These are phyloP conservation scores for Nicotiana knightiana DNA, from an alignment of 257 asterid species.

Conservation along the genomic window DNA sequence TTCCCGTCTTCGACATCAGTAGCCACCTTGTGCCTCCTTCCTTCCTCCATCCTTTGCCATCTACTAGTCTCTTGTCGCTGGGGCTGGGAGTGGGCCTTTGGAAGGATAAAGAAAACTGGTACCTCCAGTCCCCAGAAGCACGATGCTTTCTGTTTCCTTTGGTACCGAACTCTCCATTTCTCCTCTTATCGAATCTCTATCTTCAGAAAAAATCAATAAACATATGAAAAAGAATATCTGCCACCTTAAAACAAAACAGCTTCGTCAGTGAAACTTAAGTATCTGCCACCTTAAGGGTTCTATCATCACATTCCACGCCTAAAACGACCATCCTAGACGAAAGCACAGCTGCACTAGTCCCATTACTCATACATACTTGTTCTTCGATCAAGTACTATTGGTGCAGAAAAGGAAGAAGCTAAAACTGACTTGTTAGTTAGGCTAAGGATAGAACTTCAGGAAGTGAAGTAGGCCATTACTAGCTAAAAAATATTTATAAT, in stretches of 20 bases:
- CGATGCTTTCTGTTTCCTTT: background rate
- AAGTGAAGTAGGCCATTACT: background rate
- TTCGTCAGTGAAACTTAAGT: background rate
- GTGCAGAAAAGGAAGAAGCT: background rate
- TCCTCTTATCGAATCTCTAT: background rate
- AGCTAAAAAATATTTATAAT: background rate
- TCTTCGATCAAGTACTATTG: background rate
- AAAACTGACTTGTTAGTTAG: background rate
- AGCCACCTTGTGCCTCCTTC: background rate
- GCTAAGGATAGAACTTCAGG: background rate
- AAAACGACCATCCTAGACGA: background rate
- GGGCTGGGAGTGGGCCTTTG: background rate
- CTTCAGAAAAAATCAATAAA: background rate
- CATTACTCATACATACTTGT: background rate
- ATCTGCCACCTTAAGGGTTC: background rate
- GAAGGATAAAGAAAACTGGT: background rate
- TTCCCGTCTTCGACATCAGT: background rate
- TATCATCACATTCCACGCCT: background rate
- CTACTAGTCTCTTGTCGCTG: background rate
- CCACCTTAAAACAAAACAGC: background rate
- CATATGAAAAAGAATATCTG: background rate
- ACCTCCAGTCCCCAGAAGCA: background rate
- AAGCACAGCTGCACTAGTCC: background rate
- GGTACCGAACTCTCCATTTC: background rate
- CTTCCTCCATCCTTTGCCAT: background rate